A percentile compares a stretch with the other conserved stretches of the same genome.
Evolutionary conservation across 1,284 basidiomycete species (phyloP).

Genomic region (Pyrrhoderma noxium): DNA sequence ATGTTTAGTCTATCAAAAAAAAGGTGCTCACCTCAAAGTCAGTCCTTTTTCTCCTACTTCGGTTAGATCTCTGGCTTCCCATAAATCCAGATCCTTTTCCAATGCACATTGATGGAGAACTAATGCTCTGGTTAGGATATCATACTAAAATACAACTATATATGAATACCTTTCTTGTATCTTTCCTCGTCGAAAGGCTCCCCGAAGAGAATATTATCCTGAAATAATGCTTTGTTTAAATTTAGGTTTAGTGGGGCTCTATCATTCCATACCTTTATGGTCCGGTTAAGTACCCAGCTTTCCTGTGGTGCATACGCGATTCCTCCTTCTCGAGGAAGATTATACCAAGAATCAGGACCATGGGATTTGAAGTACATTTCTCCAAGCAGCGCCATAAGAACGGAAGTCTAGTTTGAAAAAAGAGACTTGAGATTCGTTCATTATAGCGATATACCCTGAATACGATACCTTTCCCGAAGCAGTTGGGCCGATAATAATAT

Average conservation of each 20-base stretch:
- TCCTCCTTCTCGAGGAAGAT: constrained; percentile 37
- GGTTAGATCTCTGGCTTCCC: constrained; percentile 55
- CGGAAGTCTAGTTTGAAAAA: constrained; percentile 10
- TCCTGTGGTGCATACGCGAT: constrained; percentile 41
- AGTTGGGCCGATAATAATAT: constrained; percentile 16
- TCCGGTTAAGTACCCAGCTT: constrained; percentile 35
- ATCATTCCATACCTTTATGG: constrained; percentile 6
- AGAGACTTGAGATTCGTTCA: not conserved
- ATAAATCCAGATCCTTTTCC: constrained; percentile 53
- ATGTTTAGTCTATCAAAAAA: not conserved
- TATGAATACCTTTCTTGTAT: constrained; percentile 18
- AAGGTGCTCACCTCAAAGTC: constrained; percentile 22
- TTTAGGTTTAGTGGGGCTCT: too few relatives aligned
- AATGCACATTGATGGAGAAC: constrained; percentile 60
- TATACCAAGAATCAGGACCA: constrained; percentile 31
- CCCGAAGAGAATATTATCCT: constrained; percentile 30
- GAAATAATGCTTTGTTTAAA: not conserved
- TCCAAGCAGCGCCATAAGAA: constrained; percentile 16
- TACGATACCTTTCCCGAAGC: constrained; percentile 14
- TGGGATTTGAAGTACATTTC: constrained; percentile 17
- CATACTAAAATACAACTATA: too few relatives aligned
- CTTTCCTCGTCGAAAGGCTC: constrained; percentile 25
- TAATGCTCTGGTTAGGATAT: constrained; percentile 19
- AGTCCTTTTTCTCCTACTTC: constrained; percentile 31
- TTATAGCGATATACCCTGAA: too few relatives aligned